Base-by-base conservation (phyloP, 805 yeast species). In the Saccharomycopsis babjevae region DNA sequence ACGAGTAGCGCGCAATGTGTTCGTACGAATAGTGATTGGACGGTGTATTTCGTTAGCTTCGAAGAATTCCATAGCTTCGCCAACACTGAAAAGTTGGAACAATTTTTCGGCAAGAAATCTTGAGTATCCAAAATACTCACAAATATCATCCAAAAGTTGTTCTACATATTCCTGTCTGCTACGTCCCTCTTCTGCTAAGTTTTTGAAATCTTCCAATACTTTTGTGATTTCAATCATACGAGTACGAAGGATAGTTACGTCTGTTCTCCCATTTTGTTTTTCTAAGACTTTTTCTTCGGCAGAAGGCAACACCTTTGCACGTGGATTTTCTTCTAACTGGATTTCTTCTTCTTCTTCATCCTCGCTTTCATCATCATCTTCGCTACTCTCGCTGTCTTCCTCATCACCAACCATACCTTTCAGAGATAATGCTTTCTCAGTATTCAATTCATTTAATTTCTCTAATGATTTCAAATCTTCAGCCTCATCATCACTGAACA, bases 31-130 rank as follows among this genome's bases (percentile, higher is more conserved):
- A 22, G 98, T 94, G 61, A 94, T 81, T 57, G 99, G 99, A 73
- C 99, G 83, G 38, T 96, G 88, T 61, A 93, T 89, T 76, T 94
- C 99, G 75, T 94, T 94, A 40, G 99, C 98, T 77, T 94, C 99
- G 68, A 94, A 94, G 71, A 94, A 94, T 74, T 94, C 99, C 81
- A 94, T 82, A 15, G 99, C 98, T 77, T 94, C 99, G 11, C 94
- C 80, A 46, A 98, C 97, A 20, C 96, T 83, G 72, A 94, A 94
- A 64, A 94, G 78, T 68, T 92, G 84, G 78, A 92, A 94, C 62
- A 93, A 79, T 74, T 94, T 93, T 71, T 92, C 97, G 40, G 99
- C 99, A 69, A 94, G 80, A 72, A 87, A 90, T 67, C 85, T 88
- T 15, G 92, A 82, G 75, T 94, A 94, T 16, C 99, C 98, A 71